Evolutionary conservation across 345 rosid species (phyloP).

Genomic region (Crucihimalaya himalaica): DNA sequence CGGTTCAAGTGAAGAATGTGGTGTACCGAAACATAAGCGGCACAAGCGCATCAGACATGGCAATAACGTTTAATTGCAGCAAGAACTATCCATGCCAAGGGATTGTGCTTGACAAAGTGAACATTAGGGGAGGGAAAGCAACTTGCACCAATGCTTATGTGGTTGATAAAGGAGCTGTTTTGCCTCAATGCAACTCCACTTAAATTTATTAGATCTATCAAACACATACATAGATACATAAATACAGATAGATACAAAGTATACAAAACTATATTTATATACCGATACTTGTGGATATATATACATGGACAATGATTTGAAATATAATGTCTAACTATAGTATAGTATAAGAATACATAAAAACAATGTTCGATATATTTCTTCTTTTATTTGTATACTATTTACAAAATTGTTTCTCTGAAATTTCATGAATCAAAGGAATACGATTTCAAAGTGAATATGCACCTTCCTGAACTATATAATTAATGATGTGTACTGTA

Average conservation of each 20-base stretch:
- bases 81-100: slow-evolving; percentile 62
- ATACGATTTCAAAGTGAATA: neutral
- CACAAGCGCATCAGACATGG: slow-evolving; percentile 66
- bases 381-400: slow-evolving; percentile 5
- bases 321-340: neutral
- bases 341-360: slow-evolving; percentile 3
- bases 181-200: slow-evolving; percentile 50
- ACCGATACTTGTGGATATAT: slow-evolving; percentile 9
- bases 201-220: neutral
- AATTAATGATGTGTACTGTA: no score
- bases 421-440: slow-evolving; percentile 4
- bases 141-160: slow-evolving; percentile 56
- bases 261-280: neutral
- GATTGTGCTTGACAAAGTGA: slow-evolving; percentile 55
- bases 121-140: slow-evolving; percentile 47
- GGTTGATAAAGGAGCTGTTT: slow-evolving; percentile 49
- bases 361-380: slow-evolving; percentile 5
- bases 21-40: slow-evolving; percentile 71
- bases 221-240: neutral
- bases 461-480: neutral
- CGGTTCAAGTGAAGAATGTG: slow-evolving; percentile 68
- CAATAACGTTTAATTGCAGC: slow-evolving; percentile 71
- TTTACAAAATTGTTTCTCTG: neutral
- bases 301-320: slow-evolving; percentile 16
- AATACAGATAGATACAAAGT: neutral